These are phyloP conservation scores for Protomyces gravidus DNA, from an alignment of 1,139 yeast genomes.

Conservation along the genomic window DNA sequence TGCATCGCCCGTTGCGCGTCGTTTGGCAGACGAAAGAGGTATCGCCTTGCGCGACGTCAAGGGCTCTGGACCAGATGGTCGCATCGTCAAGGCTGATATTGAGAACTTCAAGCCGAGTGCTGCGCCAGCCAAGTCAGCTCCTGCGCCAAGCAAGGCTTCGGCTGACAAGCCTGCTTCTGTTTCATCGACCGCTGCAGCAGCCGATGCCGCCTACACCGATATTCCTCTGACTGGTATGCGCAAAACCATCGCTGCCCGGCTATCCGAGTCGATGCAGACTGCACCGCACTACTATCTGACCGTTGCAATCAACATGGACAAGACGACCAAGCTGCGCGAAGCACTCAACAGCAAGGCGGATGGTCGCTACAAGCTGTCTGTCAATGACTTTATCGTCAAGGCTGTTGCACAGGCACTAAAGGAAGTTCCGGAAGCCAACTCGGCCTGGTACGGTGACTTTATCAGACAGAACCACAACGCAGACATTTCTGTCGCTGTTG, in stretches of 20 bases:
- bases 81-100: constrained; percentile 86
- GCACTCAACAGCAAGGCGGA: constrained; percentile 80
- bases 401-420: constrained; percentile 86
- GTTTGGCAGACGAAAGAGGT: constrained; percentile 88
- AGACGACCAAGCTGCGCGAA: constrained; percentile 85
- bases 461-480: constrained; percentile 88
- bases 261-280: constrained; percentile 75
- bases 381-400: constrained; percentile 89
- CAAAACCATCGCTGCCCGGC: constrained; percentile 85
- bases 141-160: background rate
- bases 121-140: constrained; percentile 5
- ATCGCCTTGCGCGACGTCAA: constrained; percentile 74
- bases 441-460: constrained; percentile 85
- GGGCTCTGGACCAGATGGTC: constrained; percentile 94
- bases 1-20: constrained; percentile 95
- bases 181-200: constrained; percentile 51
- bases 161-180: constrained; percentile 45
- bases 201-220: constrained; percentile 65
- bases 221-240: constrained; percentile 88
- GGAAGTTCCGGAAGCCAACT: constrained; percentile 90
- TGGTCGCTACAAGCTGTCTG: constrained; percentile 85
- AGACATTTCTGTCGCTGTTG: constrained; percentile 97
- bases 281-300: constrained; percentile 92
- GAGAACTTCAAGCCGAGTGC: constrained; percentile 56
- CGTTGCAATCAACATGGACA: constrained; percentile 77